Evolutionary conservation across 306 rosid genomes (phyloP), one percentile per base, ranked within the genome.

Genomic region (Castanopsis chinensis): DNA sequence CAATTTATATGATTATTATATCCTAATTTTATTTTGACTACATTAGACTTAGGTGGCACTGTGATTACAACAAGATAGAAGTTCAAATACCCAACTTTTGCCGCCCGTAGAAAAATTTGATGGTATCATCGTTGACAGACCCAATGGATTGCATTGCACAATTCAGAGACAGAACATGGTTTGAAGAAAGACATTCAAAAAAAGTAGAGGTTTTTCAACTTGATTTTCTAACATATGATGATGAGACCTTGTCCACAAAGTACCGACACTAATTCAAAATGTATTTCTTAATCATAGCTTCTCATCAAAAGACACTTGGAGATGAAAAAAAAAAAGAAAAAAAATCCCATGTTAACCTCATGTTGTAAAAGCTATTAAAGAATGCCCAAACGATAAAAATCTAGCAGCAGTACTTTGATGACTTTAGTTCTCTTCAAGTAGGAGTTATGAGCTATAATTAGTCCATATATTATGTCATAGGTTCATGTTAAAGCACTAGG

Each of bases 91-190:
- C 55, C 18, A 79, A 54, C 51, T 43, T 69, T 69, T 33, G 20
- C 61, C 57, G 41, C 54, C 73, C 23, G 73, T 78, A 45, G 68
- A 79, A 79, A 79, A 79, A 69, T 69, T 54, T 59, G 65, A 14
- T 1, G 4, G 65, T 59, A 28, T 23, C 8, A 12, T 59, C 30
- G 65, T 59, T n/a, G 65, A 59, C 65, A 58, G 53, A 11, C 53
- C 53, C 14, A 49, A 49, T 11, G 53, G 53, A 49, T 49, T 49
- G 53, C 53, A 12, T 49, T 49, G 53, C 53, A 49, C 53, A 13
- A 49, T 17, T 49, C 53, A 49, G 17, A 49, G 17, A 2, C 53
- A 49, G 32, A 58, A 58, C 30, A 58, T 21, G 15, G 64, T 9
- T 25, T 7, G 28, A 58, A 58, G 30, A 58, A 58, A 21, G 11